Percentiles rank a stretch among this genome's conserved stretches.
phyloP scores from a whole-genome alignment of 2,329 filamentous ascomycete genomes.

The Paecilomyces variotii region DNA sequence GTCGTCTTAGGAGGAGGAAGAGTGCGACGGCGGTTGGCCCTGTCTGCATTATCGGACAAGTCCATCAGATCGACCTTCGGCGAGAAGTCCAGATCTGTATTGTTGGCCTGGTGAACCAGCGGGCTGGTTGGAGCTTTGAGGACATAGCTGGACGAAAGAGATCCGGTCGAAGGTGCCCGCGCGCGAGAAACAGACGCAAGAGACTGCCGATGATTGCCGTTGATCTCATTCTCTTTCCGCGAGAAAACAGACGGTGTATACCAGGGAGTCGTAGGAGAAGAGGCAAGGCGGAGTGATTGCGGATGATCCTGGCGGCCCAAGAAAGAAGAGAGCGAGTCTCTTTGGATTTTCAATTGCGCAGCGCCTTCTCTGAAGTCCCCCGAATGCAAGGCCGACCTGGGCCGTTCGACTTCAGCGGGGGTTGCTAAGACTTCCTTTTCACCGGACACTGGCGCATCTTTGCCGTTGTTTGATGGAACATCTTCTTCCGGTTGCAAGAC shows the following conservation, averaged over 20 bases:
- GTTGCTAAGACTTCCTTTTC: conserved; percentile 42
- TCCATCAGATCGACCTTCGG: conserved; percentile 47
- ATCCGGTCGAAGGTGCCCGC: conserved; percentile 56
- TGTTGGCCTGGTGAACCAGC: conserved; percentile 79
- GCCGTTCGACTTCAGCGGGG: conserved; percentile 65
- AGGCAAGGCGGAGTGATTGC: conserved; percentile 20
- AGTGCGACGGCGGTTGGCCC: conserved; percentile 59
- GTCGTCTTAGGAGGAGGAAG: conserved; percentile 59
- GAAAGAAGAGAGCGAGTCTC: conserved; percentile 17
- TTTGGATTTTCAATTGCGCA: conserved; percentile 12
- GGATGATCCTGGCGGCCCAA: conserved; percentile 8
- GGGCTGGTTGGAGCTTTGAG: conserved; percentile 88
- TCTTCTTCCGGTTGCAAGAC: conserved; percentile 11
- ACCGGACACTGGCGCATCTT: conserved; percentile 21
- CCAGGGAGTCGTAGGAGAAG: conserved; percentile 53
- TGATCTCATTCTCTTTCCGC: conserved; percentile 9
- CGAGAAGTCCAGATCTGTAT: conserved; percentile 63
- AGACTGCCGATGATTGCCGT: conserved; percentile 9
- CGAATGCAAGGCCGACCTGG: conserved; percentile 63
- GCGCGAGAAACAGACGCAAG: conserved; percentile 22
- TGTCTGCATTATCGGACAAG: conserved; percentile 39
- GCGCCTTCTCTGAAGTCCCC: conserved; percentile 52
- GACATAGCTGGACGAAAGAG: conserved; percentile 69
- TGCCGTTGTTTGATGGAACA: conserved; percentile 25
- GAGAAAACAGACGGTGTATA: conserved; percentile 29